These are phyloP conservation scores for Phoma sp. DNA, from an alignment of 2,329 filamentous ascomycete species.

Conservation along the genomic window DNA sequence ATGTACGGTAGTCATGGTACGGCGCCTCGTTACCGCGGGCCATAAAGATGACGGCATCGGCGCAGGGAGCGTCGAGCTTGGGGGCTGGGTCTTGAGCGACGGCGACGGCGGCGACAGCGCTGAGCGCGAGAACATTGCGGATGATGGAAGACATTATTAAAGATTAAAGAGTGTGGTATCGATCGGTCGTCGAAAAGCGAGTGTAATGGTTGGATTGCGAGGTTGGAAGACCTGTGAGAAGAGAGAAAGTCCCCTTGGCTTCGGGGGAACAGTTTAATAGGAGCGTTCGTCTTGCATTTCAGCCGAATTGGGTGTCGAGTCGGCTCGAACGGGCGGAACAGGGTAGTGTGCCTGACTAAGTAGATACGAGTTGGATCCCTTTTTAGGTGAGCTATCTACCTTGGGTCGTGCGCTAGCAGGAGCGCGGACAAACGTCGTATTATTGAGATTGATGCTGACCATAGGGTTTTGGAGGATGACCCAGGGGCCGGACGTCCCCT, in stretches of 20 bases:
- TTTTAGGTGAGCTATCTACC: conserved; percentile 28
- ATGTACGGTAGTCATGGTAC: conserved; percentile 32
- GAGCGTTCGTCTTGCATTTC: conserved; percentile 23
- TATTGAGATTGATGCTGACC: conserved; percentile 24
- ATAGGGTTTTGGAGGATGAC: conserved; percentile 23
- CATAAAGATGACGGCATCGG: conserved; percentile 32
- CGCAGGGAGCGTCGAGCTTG: conserved; percentile 33
- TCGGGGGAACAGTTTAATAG: conserved; percentile 26
- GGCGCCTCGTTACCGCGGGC: conserved; percentile 33
- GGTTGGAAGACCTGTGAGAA: conserved; percentile 29
- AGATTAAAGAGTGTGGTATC: conserved; percentile 30
- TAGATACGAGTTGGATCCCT: conserved; percentile 24
- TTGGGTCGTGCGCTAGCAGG: conserved; percentile 26
- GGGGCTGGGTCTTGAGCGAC: conserved; percentile 38
- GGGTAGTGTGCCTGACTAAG: conserved; percentile 29
- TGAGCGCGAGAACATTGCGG: conserved; percentile 30
- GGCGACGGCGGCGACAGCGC: conserved; percentile 32
- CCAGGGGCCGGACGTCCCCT: conserved; percentile 21
- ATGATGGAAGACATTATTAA: conserved; percentile 38
- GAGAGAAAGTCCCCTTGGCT: conserved; percentile 27
- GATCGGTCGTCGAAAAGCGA: conserved; percentile 26
- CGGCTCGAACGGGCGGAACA: conserved; percentile 24
- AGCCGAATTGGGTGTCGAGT: conserved; percentile 21
- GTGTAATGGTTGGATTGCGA: conserved; percentile 30
- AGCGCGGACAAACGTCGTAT: conserved; percentile 26